phyloP scores from a whole-genome alignment of 345 rosid genomes.

The Hibiscus tridactylites region DNA sequence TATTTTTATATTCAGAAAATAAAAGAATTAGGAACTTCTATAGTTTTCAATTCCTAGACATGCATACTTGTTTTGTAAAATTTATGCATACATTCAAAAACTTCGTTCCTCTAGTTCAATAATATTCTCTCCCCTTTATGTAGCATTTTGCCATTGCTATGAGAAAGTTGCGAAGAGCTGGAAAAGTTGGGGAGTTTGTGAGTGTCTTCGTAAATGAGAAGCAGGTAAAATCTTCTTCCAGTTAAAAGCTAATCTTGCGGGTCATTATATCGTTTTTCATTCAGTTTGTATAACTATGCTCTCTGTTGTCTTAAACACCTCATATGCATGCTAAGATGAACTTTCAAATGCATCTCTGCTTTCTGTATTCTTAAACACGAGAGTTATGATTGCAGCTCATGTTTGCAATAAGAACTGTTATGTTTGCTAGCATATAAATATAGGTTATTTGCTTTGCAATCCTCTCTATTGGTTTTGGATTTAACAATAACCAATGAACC shows the following conservation, averaged over 20 bases:
- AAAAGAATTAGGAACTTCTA: too few relatives aligned
- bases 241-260: not conserved
- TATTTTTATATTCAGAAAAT: not conserved
- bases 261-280: not conserved
- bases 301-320: not conserved
- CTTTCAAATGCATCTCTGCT: not conserved
- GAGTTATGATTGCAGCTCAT: not conserved
- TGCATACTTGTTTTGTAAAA: not conserved
- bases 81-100: not conserved
- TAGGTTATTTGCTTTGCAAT: not conserved
- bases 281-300: not conserved
- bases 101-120: slow-evolving; percentile 8
- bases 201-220: slow-evolving; percentile 82
- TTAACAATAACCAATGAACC: not conserved
- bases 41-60: not conserved
- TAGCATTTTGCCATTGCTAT: slow-evolving; percentile 62
- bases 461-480: not conserved
- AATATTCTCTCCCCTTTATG: slow-evolving; percentile 11
- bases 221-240: slow-evolving; percentile 52
- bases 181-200: slow-evolving; percentile 87
- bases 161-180: slow-evolving; percentile 85
- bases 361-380: not conserved
- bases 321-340: not conserved
- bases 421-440: not conserved
- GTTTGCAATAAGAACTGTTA: not conserved